Evolutionary conservation across 192 early-diverging fungal genomes (phyloP), one percentile per base, ranked within the genome.

Genomic region (Podila epicladia): DNA sequence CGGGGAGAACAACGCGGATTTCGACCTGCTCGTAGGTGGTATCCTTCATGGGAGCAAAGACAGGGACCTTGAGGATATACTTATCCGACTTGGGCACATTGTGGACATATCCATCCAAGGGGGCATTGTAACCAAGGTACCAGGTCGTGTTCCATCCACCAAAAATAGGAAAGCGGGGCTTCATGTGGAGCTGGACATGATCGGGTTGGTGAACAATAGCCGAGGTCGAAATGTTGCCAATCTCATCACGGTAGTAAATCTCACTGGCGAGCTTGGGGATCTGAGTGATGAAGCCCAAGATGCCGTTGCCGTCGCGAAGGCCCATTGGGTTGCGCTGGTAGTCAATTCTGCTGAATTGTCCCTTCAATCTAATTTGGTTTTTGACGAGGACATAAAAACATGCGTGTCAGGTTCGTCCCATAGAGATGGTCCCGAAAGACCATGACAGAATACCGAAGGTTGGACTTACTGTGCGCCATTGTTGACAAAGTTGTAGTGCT

Each of bases 121-220:
- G 93, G 26, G 92, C 85, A 60, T 94, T 93, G 87, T 96, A 99
- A 6, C 96, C 97, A 73, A 96, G 92, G 76, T 92, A 93, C 96
- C 95, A 99, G 19, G 93, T 95, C 74, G 97, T 99, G 73, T 93
- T 94, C 97, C 97, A 99, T n/a, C 95, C 95, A 62, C 98, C 98
- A 82, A 93, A 94, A 3, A 99, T 51, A 45, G 97, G 98, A 84
- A 94, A 99, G 35, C 98, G 91, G 37, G 98, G 97, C 38, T 82
- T 83, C n/a, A 99, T 83, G 49, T 92, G 89, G 75, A 99, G 83
- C 17, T 93, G 72, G 20, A 91, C 84, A 26, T 77, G 67, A 19
- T 82, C 65, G 1, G 64, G 61, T 19, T 88, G 90, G 35, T 87
- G 58, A 50, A 83, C 74, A 62, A 92, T 72, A 31, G 87, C 62